Evolutionary conservation across 495 filamentous ascomycete genomes (phyloP).

Genomic region (Thozetella sp.): DNA sequence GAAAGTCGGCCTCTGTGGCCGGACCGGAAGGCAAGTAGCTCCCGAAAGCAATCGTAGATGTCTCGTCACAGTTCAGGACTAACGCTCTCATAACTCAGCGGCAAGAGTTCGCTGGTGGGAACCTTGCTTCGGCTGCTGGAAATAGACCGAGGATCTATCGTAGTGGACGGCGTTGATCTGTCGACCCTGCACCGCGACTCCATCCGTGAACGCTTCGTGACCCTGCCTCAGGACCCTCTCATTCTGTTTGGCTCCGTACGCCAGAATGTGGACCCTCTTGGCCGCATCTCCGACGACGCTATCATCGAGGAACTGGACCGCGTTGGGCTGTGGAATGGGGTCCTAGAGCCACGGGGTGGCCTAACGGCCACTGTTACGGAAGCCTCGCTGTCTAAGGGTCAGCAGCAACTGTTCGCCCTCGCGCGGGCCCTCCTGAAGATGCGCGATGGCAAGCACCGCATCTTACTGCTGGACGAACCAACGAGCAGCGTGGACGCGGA

Average conservation of each 20-base stretch:
- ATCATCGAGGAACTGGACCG: slow-evolving; percentile 34
- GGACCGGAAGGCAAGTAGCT: slow-evolving; percentile 17
- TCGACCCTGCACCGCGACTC: slow-evolving; percentile 23
- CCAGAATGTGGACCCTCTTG: slow-evolving; percentile 44
- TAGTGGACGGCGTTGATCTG: slow-evolving; percentile 37
- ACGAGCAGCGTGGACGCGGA: slow-evolving; percentile 30
- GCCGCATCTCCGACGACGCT: slow-evolving; percentile 26
- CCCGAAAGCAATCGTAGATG: neutral
- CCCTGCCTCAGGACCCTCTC: slow-evolving; percentile 46
- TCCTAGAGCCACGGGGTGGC: slow-evolving; percentile 38
- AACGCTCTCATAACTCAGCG: slow-evolving; percentile 15
- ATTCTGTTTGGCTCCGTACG: slow-evolving; percentile 43
- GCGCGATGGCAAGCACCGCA: slow-evolving; percentile 11
- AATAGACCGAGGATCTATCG: slow-evolving; percentile 23
- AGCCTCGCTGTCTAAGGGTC: slow-evolving; percentile 38
- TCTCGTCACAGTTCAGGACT: neutral
- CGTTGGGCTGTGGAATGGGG: slow-evolving; percentile 39
- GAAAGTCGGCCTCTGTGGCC: slow-evolving; percentile 31
- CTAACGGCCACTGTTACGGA: slow-evolving; percentile 37
- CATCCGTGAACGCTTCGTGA: slow-evolving; percentile 35
- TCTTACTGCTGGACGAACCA: slow-evolving; percentile 28
- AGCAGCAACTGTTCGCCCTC: slow-evolving; percentile 65
- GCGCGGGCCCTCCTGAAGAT: slow-evolving; percentile 60
- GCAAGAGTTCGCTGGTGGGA: slow-evolving; percentile 37
- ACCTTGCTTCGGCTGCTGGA: slow-evolving; percentile 37